Evolutionary conservation across 2,329 filamentous ascomycete genomes (phyloP).

Genomic region (Curvularia sp.): DNA sequence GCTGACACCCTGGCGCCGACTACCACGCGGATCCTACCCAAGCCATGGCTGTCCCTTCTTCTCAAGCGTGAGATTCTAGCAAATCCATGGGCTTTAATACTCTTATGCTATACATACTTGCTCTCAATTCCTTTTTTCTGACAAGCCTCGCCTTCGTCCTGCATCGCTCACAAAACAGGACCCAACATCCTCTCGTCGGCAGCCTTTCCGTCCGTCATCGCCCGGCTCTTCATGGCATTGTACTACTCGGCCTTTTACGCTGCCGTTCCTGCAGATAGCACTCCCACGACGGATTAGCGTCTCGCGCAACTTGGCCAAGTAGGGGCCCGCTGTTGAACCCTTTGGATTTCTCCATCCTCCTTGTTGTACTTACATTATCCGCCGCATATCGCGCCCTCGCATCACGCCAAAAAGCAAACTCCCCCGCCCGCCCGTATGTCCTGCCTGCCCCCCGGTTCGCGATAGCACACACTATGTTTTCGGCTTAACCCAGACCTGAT

Average conservation of each 20-base stretch:
- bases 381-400: slow-evolving; percentile 19
- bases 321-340: slow-evolving; percentile 27
- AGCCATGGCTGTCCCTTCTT: slow-evolving; percentile 13
- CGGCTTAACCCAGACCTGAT: slow-evolving; percentile 20
- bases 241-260: slow-evolving; percentile 13
- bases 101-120: slow-evolving; percentile 9
- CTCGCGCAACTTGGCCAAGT: slow-evolving; percentile 12
- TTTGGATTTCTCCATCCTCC: slow-evolving; percentile 16
- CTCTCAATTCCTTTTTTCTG: slow-evolving; percentile 7
- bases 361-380: slow-evolving; percentile 14
- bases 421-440: slow-evolving; percentile 16
- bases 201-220: background rate
- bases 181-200: background rate
- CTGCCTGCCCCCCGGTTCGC: slow-evolving; percentile 14
- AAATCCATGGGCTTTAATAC: slow-evolving; percentile 22
- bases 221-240: slow-evolving; percentile 11
- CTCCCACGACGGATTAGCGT: slow-evolving; percentile 23
- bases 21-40: slow-evolving; percentile 16
- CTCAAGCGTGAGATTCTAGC: slow-evolving; percentile 12
- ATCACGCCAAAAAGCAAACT: slow-evolving; percentile 12
- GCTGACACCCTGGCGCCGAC: slow-evolving; percentile 19
- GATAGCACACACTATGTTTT: slow-evolving; percentile 22
- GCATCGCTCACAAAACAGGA: background rate
- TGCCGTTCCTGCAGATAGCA: slow-evolving; percentile 20
- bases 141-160: slow-evolving; percentile 2